phyloP scores from a whole-genome alignment of 805 yeast genomes.

The Candida ulmi region DNA sequence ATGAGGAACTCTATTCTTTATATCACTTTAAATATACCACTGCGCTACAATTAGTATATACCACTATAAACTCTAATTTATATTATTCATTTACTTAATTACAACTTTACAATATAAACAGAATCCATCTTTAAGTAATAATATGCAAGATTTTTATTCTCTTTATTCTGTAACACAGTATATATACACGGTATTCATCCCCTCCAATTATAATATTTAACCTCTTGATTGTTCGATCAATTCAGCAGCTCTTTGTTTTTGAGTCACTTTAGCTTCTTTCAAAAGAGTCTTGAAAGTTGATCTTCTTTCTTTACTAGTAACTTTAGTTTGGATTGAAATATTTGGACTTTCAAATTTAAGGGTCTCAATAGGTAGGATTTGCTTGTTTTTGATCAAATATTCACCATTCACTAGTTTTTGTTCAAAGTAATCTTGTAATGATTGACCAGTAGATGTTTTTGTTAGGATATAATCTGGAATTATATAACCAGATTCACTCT shows the following conservation, averaged over 20 bases:
- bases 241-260: constrained; percentile 17
- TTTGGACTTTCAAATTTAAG: constrained; percentile 17
- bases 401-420: constrained; percentile 26
- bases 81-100: too few relatives aligned
- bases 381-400: constrained; percentile 10
- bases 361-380: constrained; percentile 12
- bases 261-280: constrained; percentile 18
- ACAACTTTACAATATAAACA: too few relatives aligned
- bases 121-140: too few relatives aligned
- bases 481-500: constrained; percentile 30
- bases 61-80: too few relatives aligned
- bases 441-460: constrained; percentile 23
- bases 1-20: too few relatives aligned
- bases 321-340: constrained; percentile 17
- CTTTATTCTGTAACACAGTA: too few relatives aligned
- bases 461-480: constrained; percentile 34
- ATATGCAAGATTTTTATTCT: background rate
- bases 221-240: constrained; percentile 18
- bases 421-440: constrained; percentile 23
- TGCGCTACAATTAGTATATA: background rate
- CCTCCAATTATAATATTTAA: background rate
- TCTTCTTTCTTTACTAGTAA: constrained; percentile 19
- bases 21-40: too few relatives aligned
- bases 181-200: constrained; percentile 4
- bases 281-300: constrained; percentile 17